Base-by-base conservation (phyloP, 768 basidiomycete species). In the Mrakia hoshinonis region DNA sequence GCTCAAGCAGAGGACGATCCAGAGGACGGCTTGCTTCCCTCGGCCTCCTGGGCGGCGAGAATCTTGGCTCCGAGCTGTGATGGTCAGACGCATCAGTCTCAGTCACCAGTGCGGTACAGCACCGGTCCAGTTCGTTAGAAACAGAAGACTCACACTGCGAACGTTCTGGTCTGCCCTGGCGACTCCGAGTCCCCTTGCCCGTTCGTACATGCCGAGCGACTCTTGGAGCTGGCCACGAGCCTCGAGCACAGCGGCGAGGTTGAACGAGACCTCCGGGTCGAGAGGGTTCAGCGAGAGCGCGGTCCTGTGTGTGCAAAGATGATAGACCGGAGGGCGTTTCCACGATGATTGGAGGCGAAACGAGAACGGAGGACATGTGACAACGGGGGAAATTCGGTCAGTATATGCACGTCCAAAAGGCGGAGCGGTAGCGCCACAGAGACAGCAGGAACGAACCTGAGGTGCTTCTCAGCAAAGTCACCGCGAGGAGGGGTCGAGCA, bases 181-280 rank as follows among this genome's bases (percentile, higher is more conserved):
- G 63, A 93, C 86, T 29, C 91, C 91, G 75, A 82, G 83, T 67
- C 87, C 84, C 76, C 89, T 85, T 76, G 89, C 89, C 75, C 85
- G 86, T 79, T 89, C 87, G 83, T 93, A 93, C 78, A 90, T 85
- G 75, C 84, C 83, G 68, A 93, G 82, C 46, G 91, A 88, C 79
- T 90, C 89, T 78, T 90, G 89, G 60, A 93, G 83, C 71, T 84
- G 84, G 61, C 89, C 90, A 90, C 91, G 85, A 69, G 91, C 91
- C 86, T 93, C 91, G 73, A 92, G 83, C 76, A 93, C 90, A 55
- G 90, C 91, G 64, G 89, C 91, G 71, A 91, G 85, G 81, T 93
- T 93, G 83, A 92, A 93, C 20, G 89, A 87, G 77, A 92, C 91
- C 79, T 93, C 91, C 78, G 89, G 87, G 82, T 93, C 91, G 79